Conservation (phyloP, 2,329 filamentous ascomycete genomes). For the Aspergillus novoparasiticus region DNA sequence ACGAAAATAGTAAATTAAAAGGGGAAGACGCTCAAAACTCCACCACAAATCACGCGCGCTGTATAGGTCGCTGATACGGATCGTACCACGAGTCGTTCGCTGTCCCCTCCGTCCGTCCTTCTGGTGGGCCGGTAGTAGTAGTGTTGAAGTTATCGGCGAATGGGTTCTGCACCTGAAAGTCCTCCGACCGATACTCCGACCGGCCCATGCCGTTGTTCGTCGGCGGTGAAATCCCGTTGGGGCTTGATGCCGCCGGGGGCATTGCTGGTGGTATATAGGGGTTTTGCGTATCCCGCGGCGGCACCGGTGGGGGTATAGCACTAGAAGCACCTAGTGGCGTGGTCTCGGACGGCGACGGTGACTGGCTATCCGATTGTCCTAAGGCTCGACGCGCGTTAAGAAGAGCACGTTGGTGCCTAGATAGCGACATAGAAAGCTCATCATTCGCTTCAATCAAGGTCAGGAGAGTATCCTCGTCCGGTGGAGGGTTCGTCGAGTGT, state of each 20-base stretch:
- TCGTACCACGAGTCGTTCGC: slow-evolving; percentile 7
- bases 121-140: slow-evolving; percentile 18
- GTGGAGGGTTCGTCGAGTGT: slow-evolving; percentile 72
- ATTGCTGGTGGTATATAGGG: slow-evolving; percentile 16
- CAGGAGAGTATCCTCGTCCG: slow-evolving; percentile 92
- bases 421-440: slow-evolving; percentile 78
- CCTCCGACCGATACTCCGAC: slow-evolving; percentile 42
- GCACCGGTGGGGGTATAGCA: slow-evolving; percentile 18
- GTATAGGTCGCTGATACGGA: slow-evolving; percentile 4
- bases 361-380: slow-evolving; percentile 24
- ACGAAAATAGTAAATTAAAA: neutral
- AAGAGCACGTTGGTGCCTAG: slow-evolving; percentile 80
- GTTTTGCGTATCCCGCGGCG: slow-evolving; percentile 15
- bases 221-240: slow-evolving; percentile 11
- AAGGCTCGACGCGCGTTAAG: slow-evolving; percentile 56
- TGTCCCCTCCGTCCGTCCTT: slow-evolving; percentile 12
- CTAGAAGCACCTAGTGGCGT: slow-evolving; percentile 19
- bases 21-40: neutral
- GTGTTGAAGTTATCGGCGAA: slow-evolving; percentile 39
- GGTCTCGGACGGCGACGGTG: slow-evolving; percentile 21
- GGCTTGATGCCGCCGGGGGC: neutral
- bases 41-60: neutral
- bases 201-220: slow-evolving; percentile 19
- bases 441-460: slow-evolving; percentile 94
- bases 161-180: slow-evolving; percentile 45